These are phyloP conservation scores for Hyaloperonospora arabidopsidis DNA, from an alignment of 352 stramenopile species.

Conservation along the genomic window DNA sequence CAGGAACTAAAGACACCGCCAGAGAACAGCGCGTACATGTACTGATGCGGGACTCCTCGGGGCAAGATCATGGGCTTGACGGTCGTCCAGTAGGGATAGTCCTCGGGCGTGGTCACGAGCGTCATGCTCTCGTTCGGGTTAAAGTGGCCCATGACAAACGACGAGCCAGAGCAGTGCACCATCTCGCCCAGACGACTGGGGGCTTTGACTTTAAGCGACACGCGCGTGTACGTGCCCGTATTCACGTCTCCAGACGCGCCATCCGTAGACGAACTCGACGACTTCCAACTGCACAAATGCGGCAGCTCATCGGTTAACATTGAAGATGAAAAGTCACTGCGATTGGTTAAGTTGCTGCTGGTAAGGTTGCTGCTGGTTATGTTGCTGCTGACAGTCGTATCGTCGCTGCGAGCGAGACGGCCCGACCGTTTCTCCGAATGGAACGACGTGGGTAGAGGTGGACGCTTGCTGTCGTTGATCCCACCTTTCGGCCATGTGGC, in stretches of 20 bases:
- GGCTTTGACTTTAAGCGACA: slow-evolving; percentile 62
- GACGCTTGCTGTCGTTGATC: slow-evolving; percentile 37
- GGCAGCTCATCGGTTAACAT: slow-evolving; percentile 16
- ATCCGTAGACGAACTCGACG: slow-evolving; percentile 25
- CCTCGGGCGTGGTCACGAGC: slow-evolving; percentile 92
- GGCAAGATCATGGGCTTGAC: slow-evolving; percentile 89
- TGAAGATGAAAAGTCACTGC: slow-evolving; percentile 14
- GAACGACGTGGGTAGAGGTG: slow-evolving; percentile 37
- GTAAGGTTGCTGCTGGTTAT: slow-evolving; percentile 7
- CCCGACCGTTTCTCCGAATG: slow-evolving; percentile 32
- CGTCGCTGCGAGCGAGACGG: background rate
- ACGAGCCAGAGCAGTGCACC: slow-evolving; percentile 72
- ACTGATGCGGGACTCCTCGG: slow-evolving; percentile 72
- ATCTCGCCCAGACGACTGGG: slow-evolving; percentile 68
- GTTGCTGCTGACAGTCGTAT: slow-evolving; percentile 8
- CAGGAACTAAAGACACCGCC: slow-evolving; percentile 77
- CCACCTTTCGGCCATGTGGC: slow-evolving; percentile 27
- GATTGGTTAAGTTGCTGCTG: slow-evolving; percentile 6
- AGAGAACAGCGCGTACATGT: slow-evolving; percentile 88
- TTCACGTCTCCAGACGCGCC: slow-evolving; percentile 55
- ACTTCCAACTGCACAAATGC: slow-evolving; percentile 33
- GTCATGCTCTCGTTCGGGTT: slow-evolving; percentile 87
- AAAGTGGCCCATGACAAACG: slow-evolving; percentile 83
- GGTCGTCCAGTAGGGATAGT: slow-evolving; percentile 94
- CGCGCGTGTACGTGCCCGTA: slow-evolving; percentile 72